phyloP scores from a whole-genome alignment of 2,329 filamentous ascomycete species.

The Fusarium robinianum region DNA sequence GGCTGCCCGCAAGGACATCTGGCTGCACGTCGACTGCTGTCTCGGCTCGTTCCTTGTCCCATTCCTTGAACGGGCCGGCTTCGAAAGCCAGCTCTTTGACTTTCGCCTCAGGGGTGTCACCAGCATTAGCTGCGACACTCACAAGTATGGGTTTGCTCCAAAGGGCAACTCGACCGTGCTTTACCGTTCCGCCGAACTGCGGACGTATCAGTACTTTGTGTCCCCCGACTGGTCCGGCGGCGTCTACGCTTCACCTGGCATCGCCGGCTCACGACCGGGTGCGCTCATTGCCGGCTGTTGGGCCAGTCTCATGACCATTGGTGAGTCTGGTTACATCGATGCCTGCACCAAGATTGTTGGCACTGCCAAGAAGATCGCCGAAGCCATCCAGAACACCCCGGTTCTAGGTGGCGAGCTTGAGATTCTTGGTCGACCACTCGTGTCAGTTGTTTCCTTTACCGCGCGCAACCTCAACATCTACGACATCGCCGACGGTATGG shows the following conservation, averaged over 20 bases:
- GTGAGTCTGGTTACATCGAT: conserved; percentile 85
- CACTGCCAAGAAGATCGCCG: conserved; percentile 78
- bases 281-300: conserved; percentile 96
- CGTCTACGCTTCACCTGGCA: conserved; percentile 90
- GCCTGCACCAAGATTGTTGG: conserved; percentile 88
- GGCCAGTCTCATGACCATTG: conserved; percentile 86
- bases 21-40: conserved; percentile 96
- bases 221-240: conserved; percentile 93
- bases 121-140: conserved; percentile 93
- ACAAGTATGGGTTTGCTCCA: conserved; percentile 98
- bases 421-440: conserved; percentile 82
- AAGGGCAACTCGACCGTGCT: conserved; percentile 95
- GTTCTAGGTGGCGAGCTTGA: conserved; percentile 73
- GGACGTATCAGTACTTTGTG: conserved; percentile 95
- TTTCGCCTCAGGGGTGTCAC: conserved; percentile 94
- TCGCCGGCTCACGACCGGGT: conserved; percentile 89
- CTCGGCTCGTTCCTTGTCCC: conserved; percentile 94
- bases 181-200: conserved; percentile 78
- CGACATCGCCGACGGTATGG: conserved; percentile 90
- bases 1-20: conserved; percentile 76
- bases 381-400: conserved; percentile 72
- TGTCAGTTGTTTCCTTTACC: conserved; percentile 87
- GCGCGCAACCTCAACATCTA: conserved; percentile 89
- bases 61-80: conserved; percentile 90
- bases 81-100: conserved; percentile 86